Evolutionary conservation across 2,329 filamentous ascomycete genomes (phyloP).

Genomic region (Ophiostoma sp.): DNA sequence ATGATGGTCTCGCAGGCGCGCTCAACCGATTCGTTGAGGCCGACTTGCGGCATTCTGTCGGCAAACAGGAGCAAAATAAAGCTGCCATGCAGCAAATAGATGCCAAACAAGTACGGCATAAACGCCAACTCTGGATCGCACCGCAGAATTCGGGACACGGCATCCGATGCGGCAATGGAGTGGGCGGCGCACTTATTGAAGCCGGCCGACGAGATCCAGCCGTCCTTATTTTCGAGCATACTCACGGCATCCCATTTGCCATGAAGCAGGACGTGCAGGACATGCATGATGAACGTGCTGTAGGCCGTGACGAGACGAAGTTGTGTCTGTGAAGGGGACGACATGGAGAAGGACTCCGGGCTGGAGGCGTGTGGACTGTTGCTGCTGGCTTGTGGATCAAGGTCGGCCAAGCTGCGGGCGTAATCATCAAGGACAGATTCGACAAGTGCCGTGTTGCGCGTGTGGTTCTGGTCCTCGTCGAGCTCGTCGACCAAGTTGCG

Average conservation of each 20-base stretch:
- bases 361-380: background rate
- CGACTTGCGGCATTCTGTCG: conserved; percentile 50
- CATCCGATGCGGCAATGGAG: conserved; percentile 37
- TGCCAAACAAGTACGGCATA: conserved; percentile 55
- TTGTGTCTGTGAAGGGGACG: background rate
- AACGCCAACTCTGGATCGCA: conserved; percentile 52
- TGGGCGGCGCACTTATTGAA: conserved; percentile 50
- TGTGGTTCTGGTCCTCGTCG: background rate
- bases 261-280: conserved; percentile 50
- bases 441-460: background rate
- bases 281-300: conserved; percentile 49
- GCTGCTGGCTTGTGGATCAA: background rate
- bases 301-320: conserved; percentile 45
- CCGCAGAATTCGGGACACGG: background rate
- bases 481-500: background rate
- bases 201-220: conserved; percentile 49
- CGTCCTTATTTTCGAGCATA: conserved; percentile 51
- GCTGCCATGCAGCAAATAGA: conserved; percentile 53
- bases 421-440: background rate
- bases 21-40: conserved; percentile 46
- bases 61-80: conserved; percentile 52
- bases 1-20: conserved; percentile 53
- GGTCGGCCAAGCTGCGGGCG: background rate
- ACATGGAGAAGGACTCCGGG: background rate
- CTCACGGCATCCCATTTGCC: conserved; percentile 53